Conservation (phyloP, 495 filamentous ascomycete species). For the Trichoderma orchidacearum region DNA sequence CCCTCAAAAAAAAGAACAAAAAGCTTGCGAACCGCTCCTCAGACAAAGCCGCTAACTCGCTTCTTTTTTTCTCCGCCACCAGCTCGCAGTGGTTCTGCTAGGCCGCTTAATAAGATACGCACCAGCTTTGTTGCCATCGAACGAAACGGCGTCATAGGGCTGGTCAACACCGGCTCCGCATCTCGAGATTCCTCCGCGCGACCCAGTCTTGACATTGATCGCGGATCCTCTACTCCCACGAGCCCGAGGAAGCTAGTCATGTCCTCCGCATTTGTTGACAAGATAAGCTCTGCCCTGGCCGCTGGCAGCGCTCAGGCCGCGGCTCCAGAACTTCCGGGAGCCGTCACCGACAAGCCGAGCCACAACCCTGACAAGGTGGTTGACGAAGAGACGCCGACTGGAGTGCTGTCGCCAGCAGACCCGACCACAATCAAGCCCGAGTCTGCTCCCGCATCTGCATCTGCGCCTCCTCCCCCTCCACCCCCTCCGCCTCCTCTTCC, state of each 20-base stretch:
- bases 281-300: not conserved
- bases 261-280: not conserved
- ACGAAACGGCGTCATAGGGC: slow-evolving; percentile 36
- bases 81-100: slow-evolving; percentile 24
- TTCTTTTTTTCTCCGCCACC: not conserved
- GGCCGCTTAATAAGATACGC: slow-evolving; percentile 64
- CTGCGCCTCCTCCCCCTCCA: too few relatives aligned
- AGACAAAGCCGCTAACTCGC: not conserved
- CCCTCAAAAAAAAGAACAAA: not conserved
- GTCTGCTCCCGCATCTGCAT: not conserved
- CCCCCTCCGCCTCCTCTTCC: too few relatives aligned
- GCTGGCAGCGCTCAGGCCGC: not conserved
- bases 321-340: not conserved
- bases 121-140: slow-evolving; percentile 78
- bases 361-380: slow-evolving; percentile 17
- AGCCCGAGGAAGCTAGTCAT: slow-evolving; percentile 10
- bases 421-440: slow-evolving; percentile 4
- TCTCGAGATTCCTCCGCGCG: slow-evolving; percentile 23
- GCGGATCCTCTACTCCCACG: slow-evolving; percentile 15
- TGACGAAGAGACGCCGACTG: slow-evolving; percentile 14
- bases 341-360: slow-evolving; percentile 7
- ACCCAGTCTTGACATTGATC: slow-evolving; percentile 20
- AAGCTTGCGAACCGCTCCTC: too few relatives aligned
- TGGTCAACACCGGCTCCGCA: slow-evolving; percentile 26
- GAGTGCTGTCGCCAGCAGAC: slow-evolving; percentile 11